phyloP scores from a whole-genome alignment of 2,329 filamentous ascomycete genomes.

The Seiridium unicorne region DNA sequence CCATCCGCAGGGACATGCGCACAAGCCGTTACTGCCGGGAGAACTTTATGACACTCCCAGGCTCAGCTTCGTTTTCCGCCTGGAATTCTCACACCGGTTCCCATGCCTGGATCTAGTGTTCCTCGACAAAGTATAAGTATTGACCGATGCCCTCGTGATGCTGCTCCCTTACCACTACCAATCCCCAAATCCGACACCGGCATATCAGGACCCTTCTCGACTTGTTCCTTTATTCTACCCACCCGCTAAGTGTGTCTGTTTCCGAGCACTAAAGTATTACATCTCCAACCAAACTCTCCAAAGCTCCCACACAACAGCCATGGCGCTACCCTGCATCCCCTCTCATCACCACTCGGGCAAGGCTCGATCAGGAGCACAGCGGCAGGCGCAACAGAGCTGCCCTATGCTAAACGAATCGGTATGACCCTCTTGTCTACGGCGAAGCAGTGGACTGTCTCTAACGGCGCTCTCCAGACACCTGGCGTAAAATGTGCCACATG shows the following conservation, averaged over 20 bases:
- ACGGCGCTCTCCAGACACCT: slow-evolving; percentile 3
- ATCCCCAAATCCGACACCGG: too few species aligned
- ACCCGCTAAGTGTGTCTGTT: not conserved
- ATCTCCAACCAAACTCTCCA: not conserved
- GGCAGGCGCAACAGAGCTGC: not conserved
- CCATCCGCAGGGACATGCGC: slow-evolving; percentile 1
- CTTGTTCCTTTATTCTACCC: not conserved
- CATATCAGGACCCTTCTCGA: not conserved
- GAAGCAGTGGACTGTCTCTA: not conserved
- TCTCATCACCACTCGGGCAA: not conserved
- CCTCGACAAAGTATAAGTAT: slow-evolving; percentile 4
- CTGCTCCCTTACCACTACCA: not conserved
- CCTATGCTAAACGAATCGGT: not conserved
- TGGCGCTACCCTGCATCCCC: not conserved
- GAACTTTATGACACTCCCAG: slow-evolving; percentile 2
- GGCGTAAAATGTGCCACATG: slow-evolving; percentile 5
- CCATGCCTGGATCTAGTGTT: not conserved
- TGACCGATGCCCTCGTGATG: not conserved
- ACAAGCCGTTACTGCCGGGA: slow-evolving; percentile 5
- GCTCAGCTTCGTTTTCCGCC: slow-evolving; percentile 1
- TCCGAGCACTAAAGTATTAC: not conserved
- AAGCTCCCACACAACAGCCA: not conserved
- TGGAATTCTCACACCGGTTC: not conserved
- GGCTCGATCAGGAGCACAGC: not conserved
- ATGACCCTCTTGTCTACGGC: not conserved